phyloP scores from a whole-genome alignment of 208 protist genomes.

The Acanthamoeba culbertsoni region DNA sequence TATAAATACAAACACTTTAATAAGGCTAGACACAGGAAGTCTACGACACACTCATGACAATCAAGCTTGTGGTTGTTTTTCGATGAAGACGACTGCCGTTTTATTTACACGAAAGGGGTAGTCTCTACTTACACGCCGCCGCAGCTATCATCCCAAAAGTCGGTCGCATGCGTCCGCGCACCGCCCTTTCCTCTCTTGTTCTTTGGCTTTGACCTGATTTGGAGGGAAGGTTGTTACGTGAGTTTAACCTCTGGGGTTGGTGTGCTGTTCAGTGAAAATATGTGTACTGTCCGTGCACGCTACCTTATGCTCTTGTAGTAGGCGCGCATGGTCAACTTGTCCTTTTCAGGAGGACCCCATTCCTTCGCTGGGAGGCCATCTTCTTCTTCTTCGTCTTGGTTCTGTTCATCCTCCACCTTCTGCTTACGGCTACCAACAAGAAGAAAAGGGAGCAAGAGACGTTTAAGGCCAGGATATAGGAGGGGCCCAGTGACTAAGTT shows the following conservation, averaged over 20 bases:
- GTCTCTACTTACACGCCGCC: too few species aligned
- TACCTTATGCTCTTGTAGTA: conserved; percentile 14
- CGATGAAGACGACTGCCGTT: too few species aligned
- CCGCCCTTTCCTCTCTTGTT: neutral
- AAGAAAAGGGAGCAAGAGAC: neutral
- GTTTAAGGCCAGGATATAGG: neutral
- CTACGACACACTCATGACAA: too few species aligned
- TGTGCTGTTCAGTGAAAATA: neutral
- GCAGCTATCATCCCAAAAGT: too few species aligned
- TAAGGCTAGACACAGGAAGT: too few species aligned
- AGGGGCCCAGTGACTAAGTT: neutral
- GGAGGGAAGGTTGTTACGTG: neutral
- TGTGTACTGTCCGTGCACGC: neutral
- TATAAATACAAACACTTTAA: too few species aligned
- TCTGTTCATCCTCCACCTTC: neutral
- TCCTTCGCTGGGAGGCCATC: neutral
- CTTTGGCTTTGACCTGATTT: neutral
- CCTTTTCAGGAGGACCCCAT: neutral
- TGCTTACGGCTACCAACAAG: neutral
- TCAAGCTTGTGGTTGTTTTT: too few species aligned
- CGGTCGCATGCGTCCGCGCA: neutral
- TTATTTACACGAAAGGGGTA: too few species aligned
- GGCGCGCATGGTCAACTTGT: neutral
- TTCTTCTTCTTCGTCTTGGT: neutral
- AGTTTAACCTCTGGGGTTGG: neutral